phyloP scores from a whole-genome alignment of 768 basidiomycete genomes.

The Pulveroboletus sp. region DNA sequence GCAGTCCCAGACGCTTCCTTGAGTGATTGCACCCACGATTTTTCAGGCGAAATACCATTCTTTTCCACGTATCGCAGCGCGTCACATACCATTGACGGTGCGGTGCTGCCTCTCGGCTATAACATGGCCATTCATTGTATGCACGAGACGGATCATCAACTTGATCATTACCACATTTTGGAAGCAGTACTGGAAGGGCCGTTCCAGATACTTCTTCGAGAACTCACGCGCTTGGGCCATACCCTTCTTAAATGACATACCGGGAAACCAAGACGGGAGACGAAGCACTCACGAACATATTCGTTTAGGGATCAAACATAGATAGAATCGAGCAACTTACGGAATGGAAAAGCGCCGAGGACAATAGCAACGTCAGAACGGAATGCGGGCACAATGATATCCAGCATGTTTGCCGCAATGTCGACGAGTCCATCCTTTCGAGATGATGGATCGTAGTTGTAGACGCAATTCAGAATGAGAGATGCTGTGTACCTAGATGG shows the following conservation, averaged over 20 bases:
- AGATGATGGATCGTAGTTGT: not conserved
- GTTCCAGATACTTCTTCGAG: constrained; percentile 1
- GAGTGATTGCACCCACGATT: not conserved
- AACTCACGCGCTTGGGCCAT: not conserved
- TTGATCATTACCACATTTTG: not conserved
- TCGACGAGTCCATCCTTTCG: not conserved
- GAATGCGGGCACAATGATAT: not conserved
- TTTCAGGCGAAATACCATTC: not conserved
- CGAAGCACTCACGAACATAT: not conserved
- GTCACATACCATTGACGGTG: constrained; percentile 1
- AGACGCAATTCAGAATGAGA: not conserved
- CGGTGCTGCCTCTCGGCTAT: not conserved
- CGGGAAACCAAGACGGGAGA: constrained; percentile 9
- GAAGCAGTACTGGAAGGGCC: not conserved
- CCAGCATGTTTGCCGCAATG: not conserved
- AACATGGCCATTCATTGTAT: not conserved
- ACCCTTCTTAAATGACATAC: constrained; percentile 7
- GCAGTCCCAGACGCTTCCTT: not conserved
- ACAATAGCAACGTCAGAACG: too few relatives aligned
- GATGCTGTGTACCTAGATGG: not conserved
- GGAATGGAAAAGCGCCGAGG: too few relatives aligned
- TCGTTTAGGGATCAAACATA: too few relatives aligned
- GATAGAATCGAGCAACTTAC: not conserved
- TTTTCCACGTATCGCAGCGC: not conserved
- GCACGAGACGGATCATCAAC: not conserved